phyloP scores from a whole-genome alignment of 2,329 filamentous ascomycete genomes.

The Atkinsonella texensis region DNA sequence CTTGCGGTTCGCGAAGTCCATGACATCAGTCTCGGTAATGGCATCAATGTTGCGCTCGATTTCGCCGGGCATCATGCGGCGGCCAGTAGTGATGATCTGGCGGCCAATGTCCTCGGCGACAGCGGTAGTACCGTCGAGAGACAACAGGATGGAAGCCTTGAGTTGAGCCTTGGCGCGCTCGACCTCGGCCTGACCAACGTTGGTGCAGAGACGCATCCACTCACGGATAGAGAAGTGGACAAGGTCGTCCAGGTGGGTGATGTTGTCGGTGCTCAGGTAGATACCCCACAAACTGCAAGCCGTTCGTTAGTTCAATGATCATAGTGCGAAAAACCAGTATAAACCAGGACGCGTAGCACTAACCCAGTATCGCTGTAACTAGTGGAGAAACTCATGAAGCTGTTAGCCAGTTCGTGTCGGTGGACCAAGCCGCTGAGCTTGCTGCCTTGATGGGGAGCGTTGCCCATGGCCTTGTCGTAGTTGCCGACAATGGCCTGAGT shows the following conservation, averaged over 20 bases:
- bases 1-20: conserved; percentile 89
- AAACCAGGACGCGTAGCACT: conserved; percentile 20
- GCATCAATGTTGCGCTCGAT: conserved; percentile 83
- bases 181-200: conserved; percentile 78
- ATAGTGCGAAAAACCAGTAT: background rate
- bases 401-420: conserved; percentile 93
- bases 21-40: conserved; percentile 92
- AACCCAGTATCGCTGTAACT: conserved; percentile 99
- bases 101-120: conserved; percentile 97
- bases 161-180: conserved; percentile 99
- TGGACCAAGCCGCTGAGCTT: conserved; percentile 93
- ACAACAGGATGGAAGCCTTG: conserved; percentile 95
- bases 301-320: background rate
- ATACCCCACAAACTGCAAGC: conserved; percentile 86
- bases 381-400: conserved; percentile 99
- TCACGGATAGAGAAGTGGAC: conserved; percentile 97
- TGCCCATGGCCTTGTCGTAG: conserved; percentile 98
- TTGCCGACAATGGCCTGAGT: conserved; percentile 98
- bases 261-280: conserved; percentile 89
- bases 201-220: conserved; percentile 89
- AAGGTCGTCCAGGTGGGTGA: conserved; percentile 81
- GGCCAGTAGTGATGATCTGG: conserved; percentile 95
- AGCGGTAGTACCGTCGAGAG: conserved; percentile 92
- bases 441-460: conserved; percentile 93
- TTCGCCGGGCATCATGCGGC: conserved; percentile 81